phyloP scores from a whole-genome alignment of 345 rosid genomes.

The Salix brachista region DNA sequence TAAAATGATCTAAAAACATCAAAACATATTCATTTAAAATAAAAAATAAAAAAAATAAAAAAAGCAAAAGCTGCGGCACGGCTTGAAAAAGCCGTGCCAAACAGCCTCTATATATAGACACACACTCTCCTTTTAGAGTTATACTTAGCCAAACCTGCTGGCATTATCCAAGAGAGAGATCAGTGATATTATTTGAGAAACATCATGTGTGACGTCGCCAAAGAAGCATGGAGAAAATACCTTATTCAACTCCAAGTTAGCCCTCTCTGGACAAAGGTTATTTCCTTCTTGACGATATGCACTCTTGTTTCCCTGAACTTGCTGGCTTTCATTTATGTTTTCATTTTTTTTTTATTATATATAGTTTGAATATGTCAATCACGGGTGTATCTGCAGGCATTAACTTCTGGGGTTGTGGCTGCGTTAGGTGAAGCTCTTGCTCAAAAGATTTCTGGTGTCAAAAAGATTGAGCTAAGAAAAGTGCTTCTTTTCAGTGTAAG shows the following conservation, averaged over 20 bases:
- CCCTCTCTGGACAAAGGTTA: conserved; percentile 88
- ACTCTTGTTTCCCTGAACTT: not conserved
- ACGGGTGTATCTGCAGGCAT: conserved; percentile 46
- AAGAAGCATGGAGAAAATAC: conserved; percentile 87
- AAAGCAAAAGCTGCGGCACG: too few species aligned
- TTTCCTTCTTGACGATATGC: not conserved
- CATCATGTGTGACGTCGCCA: conserved; percentile 63
- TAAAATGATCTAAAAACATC: too few species aligned
- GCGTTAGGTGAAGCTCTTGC: conserved; percentile 78
- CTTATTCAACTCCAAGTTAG: conserved; percentile 77
- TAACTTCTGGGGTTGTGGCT: conserved; percentile 72
- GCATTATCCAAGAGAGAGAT: not conserved
- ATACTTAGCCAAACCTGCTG: too few species aligned
- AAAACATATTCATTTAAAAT: too few species aligned
- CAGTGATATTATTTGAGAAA: too few species aligned
- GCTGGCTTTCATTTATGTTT: not conserved
- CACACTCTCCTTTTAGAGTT: too few species aligned
- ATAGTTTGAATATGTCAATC: not conserved
- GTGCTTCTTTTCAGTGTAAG: conserved; percentile 64
- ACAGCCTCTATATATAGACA: too few species aligned
- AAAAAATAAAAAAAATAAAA: too few species aligned
- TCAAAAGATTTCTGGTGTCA: conserved; percentile 79
- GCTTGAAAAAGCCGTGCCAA: too few species aligned
- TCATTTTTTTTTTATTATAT: not conserved
- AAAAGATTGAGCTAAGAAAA: conserved; percentile 63